Percentiles rank a stretch among this genome's conserved stretches.
These are phyloP conservation scores for Alternaria panax DNA, from an alignment of 2,329 filamentous ascomycete genomes.

Conservation along the genomic window DNA sequence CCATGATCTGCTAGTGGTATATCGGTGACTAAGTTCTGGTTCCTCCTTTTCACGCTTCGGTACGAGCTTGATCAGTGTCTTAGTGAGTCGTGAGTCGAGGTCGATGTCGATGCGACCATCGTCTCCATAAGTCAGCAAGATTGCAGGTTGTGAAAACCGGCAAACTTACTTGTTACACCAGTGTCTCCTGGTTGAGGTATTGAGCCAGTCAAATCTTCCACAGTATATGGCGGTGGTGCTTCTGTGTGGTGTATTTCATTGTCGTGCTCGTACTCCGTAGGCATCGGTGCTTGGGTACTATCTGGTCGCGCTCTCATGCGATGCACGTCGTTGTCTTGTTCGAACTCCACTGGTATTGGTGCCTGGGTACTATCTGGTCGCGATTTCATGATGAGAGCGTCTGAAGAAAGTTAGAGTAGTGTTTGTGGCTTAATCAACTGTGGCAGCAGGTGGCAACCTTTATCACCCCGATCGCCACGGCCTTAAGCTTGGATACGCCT, in stretches of 20 bases:
- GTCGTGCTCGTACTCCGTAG: conserved; percentile 1
- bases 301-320: not conserved
- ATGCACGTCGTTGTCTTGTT: conserved; percentile 1
- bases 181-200: conserved; percentile 21
- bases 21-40: conserved; percentile 5
- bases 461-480: not conserved
- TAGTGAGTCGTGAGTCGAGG: conserved; percentile 30
- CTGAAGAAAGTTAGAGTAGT: not conserved
- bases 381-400: not conserved
- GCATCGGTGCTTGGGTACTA: conserved; percentile 4
- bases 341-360: conserved; percentile 1
- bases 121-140: conserved; percentile 16
- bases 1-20: conserved; percentile 2
- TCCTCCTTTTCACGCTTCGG: conserved; percentile 16
- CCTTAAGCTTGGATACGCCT: not conserved
- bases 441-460: not conserved
- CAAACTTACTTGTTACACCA: conserved; percentile 15
- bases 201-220: conserved; percentile 2
- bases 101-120: conserved; percentile 39
- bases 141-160: too few species aligned
- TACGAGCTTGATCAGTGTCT: conserved; percentile 28
- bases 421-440: not conserved
- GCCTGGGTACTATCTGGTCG: conserved; percentile 4
- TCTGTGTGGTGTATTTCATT: not conserved
- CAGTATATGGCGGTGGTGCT: conserved; percentile 8